Evolutionary conservation across 2,329 filamentous ascomycete species (phyloP).

Genomic region (Beauveria sp.): DNA sequence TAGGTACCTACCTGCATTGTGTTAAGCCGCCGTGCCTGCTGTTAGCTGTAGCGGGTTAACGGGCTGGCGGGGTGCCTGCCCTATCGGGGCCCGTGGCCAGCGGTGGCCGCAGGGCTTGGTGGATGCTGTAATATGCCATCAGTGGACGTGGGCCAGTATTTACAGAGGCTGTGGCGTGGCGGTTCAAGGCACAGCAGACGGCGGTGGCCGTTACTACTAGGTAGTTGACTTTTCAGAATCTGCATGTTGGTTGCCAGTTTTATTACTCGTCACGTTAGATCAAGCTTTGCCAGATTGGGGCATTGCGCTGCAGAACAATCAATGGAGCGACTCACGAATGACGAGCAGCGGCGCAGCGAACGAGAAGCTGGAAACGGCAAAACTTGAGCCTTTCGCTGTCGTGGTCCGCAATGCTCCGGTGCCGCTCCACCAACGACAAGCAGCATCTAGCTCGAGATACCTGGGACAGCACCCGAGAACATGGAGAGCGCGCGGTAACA

Average conservation of each 20-base stretch:
- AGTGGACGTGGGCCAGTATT: neutral
- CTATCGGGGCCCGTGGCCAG: neutral
- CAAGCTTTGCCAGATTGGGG: slow-evolving; percentile 4
- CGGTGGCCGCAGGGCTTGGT: neutral
- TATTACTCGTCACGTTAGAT: neutral
- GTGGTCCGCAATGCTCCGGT: slow-evolving; percentile 7
- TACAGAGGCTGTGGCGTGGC: slow-evolving; percentile 1
- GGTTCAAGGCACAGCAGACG: neutral
- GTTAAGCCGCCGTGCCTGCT: no score
- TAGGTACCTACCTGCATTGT: neutral
- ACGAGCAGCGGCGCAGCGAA: neutral
- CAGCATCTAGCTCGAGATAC: slow-evolving; percentile 4
- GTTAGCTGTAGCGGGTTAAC: no score
- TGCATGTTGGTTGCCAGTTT: neutral
- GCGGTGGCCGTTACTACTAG: neutral
- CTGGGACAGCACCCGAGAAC: neutral
- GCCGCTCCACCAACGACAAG: neutral
- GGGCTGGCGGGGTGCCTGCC: neutral
- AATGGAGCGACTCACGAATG: neutral
- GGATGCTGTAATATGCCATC: neutral
- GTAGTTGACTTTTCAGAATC: neutral
- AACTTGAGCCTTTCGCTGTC: neutral
- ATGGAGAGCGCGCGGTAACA: neutral
- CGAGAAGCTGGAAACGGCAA: neutral
- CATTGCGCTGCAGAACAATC: neutral